Conservation (phyloP, 2,329 filamentous ascomycete genomes). For the Plenodomus biglobosus region DNA sequence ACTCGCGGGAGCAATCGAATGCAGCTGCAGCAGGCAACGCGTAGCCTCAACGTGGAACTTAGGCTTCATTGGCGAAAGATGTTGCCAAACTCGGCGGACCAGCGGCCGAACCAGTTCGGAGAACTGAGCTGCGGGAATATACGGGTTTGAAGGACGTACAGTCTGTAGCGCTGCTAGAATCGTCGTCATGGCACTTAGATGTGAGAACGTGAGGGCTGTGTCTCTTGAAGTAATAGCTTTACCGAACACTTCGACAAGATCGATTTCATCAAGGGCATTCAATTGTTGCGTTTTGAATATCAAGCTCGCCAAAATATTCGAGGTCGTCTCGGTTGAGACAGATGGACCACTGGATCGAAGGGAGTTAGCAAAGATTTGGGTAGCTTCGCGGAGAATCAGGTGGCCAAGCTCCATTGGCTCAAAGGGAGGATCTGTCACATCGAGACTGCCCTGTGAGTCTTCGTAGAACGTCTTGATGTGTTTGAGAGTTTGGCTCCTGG, state of each 20-base stretch:
- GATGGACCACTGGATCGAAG: slow-evolving; percentile 13
- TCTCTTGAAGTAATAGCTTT: slow-evolving; percentile 16
- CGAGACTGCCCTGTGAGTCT: slow-evolving; percentile 40
- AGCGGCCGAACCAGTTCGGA: slow-evolving; percentile 67
- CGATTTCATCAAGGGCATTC: slow-evolving; percentile 27
- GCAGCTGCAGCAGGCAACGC: slow-evolving; percentile 81
- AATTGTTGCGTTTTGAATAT: slow-evolving; percentile 35
- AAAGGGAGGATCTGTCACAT: slow-evolving; percentile 35
- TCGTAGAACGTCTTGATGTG: slow-evolving; percentile 39
- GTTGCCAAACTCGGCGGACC: slow-evolving; percentile 74
- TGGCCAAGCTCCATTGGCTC: slow-evolving; percentile 29
- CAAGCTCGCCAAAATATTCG: slow-evolving; percentile 38
- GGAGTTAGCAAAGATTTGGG: slow-evolving; percentile 27
- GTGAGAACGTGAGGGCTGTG: slow-evolving; percentile 26
- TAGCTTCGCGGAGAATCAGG: slow-evolving; percentile 34
- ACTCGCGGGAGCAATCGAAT: slow-evolving; percentile 67
- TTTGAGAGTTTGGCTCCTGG: slow-evolving; percentile 15
- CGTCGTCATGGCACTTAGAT: slow-evolving; percentile 36
- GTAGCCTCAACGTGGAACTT: slow-evolving; percentile 96
- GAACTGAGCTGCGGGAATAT: slow-evolving; percentile 49
- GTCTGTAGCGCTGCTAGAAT: slow-evolving; percentile 40
- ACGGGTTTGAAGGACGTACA: slow-evolving; percentile 24
- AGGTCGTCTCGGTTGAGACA: slow-evolving; percentile 31
- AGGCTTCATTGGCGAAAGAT: slow-evolving; percentile 76
- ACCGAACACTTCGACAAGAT: slow-evolving; percentile 29